phyloP scores from a whole-genome alignment of 352 stramenopile species.

The Globisporangium cylindrosporum region DNA sequence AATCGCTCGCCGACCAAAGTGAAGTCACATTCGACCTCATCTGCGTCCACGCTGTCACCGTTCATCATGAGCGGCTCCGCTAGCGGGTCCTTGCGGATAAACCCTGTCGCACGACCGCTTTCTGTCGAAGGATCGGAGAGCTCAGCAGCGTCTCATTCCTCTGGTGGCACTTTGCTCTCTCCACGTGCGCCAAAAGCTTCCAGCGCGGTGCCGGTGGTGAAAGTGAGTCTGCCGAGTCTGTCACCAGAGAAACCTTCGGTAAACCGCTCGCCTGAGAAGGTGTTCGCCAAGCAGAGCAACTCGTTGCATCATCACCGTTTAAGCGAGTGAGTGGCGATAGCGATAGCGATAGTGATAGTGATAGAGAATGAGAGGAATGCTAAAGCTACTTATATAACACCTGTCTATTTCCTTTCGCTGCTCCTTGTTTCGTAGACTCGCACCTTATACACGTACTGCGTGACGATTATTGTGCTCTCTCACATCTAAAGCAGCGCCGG shows the following conservation, averaged over 20 bases:
- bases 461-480: background rate
- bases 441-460: background rate
- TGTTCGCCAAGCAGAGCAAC: conserved; percentile 26
- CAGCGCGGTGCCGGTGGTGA: conserved; percentile 13
- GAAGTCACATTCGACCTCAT: conserved; percentile 18
- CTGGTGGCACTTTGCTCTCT: background rate
- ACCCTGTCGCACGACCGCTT: conserved; percentile 7
- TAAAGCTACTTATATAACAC: background rate
- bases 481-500: conserved; percentile 23
- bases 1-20: conserved; percentile 7
- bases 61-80: background rate
- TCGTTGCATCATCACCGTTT: conserved; percentile 4
- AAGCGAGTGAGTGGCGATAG: conserved; percentile 3
- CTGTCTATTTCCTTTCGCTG: conserved; percentile 1
- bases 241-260: conserved; percentile 48
- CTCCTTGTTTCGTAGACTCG: background rate
- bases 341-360: background rate
- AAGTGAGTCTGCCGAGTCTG: conserved; percentile 52
- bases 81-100: background rate
- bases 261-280: conserved; percentile 36
- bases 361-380: background rate
- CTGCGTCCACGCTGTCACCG: conserved; percentile 1
- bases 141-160: background rate
- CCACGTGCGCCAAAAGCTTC: conserved; percentile 1
- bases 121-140: conserved; percentile 13